Conservation (phyloP, 2,329 filamentous ascomycete species). For the Stagonosporopsis vannaccii region DNA sequence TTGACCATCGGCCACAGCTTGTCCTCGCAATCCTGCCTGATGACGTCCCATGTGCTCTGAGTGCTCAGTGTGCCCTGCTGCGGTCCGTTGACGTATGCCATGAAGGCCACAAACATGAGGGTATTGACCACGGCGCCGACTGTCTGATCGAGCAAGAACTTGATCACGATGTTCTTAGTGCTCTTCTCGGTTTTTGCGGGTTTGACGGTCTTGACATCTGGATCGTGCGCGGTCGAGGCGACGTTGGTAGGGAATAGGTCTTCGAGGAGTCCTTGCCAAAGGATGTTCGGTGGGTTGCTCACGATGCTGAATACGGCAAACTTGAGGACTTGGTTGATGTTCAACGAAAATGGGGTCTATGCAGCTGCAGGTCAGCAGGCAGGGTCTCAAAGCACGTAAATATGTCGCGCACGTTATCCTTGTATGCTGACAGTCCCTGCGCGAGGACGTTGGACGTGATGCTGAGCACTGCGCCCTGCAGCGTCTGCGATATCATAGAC, state of each 20-base stretch:
- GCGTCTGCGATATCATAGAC: slow-evolving; percentile 47
- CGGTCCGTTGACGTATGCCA: slow-evolving; percentile 56
- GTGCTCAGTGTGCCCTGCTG: slow-evolving; percentile 36
- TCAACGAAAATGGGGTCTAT: slow-evolving; percentile 67
- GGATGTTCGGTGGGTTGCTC: slow-evolving; percentile 80
- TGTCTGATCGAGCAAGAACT: slow-evolving; percentile 74
- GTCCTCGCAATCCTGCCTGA: slow-evolving; percentile 38
- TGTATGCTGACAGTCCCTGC: slow-evolving; percentile 71
- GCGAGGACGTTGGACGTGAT: slow-evolving; percentile 76
- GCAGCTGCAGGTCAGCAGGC: slow-evolving; percentile 14
- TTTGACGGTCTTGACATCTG: slow-evolving; percentile 37
- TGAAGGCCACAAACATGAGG: slow-evolving; percentile 67
- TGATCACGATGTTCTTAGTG: slow-evolving; percentile 69
- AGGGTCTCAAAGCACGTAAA: background rate
- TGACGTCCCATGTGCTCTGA: slow-evolving; percentile 42
- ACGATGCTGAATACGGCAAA: slow-evolving; percentile 78
- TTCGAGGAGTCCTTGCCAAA: slow-evolving; percentile 86
- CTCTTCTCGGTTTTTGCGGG: slow-evolving; percentile 52
- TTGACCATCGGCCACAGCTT: slow-evolving; percentile 64
- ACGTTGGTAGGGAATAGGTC: slow-evolving; percentile 70
- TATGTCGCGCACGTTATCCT: slow-evolving; percentile 59
- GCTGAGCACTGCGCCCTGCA: slow-evolving; percentile 71
- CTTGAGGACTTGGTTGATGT: slow-evolving; percentile 74
- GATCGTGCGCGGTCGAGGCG: slow-evolving; percentile 40
- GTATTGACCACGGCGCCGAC: slow-evolving; percentile 71